These are phyloP conservation scores for Berkeleyomyces basicola DNA, from an alignment of 2,329 filamentous ascomycete genomes.

Conservation along the genomic window DNA sequence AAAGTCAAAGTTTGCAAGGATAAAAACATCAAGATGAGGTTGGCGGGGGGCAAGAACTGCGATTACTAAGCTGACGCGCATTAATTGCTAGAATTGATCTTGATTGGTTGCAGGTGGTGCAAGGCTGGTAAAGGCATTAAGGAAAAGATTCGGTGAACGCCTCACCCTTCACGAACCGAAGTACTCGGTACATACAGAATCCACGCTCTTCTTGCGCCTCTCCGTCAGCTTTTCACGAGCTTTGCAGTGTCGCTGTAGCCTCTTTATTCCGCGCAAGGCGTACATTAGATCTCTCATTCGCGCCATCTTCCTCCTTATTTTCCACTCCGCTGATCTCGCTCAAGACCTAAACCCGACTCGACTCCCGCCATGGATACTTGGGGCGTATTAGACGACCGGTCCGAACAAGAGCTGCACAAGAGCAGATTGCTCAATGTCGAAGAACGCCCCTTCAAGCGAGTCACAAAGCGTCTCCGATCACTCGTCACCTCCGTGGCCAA, in stretches of 20 bases:
- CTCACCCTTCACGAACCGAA: no score
- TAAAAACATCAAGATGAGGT: neutral
- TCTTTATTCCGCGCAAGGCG: no score
- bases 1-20: neutral
- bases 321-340: neutral
- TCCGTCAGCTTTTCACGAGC: neutral
- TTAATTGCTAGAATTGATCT: neutral
- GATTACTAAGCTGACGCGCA: neutral
- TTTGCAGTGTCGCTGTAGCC: neutral
- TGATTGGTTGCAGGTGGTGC: neutral
- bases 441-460: conserved; percentile 78
- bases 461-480: conserved; percentile 57
- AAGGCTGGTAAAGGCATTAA: neutral
- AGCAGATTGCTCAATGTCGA: conserved; percentile 75
- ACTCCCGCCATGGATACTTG: conserved; percentile 31
- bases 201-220: no score
- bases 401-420: conserved; percentile 76
- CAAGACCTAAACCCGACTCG: neutral
- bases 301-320: neutral
- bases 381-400: conserved; percentile 53
- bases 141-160: neutral
- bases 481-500: conserved; percentile 36
- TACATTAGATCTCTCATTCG: no score
- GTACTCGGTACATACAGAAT: no score
- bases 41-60: neutral